phyloP scores from a whole-genome alignment of 1,139 yeast species.

The Spathaspora sp. region DNA sequence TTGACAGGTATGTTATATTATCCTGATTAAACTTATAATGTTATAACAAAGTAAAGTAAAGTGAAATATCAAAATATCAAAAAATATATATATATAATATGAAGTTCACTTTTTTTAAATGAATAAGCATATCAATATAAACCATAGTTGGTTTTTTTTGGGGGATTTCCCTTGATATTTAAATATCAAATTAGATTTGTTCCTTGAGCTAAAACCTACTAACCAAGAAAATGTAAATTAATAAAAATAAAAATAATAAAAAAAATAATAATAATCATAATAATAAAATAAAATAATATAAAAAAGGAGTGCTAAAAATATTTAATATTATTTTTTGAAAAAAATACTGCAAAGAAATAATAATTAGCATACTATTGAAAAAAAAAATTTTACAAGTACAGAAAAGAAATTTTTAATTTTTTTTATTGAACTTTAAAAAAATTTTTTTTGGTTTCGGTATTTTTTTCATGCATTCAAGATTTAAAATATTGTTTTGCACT shows the following conservation, averaged over 20 bases:
- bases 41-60: background rate
- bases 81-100: no score
- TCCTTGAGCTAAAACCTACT: background rate
- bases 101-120: no score
- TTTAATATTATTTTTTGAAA: background rate
- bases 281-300: no score
- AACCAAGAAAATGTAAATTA: background rate
- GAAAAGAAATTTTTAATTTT: background rate
- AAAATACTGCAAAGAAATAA: background rate
- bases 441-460: background rate
- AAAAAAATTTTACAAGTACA: no score
- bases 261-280: no score
- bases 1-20: no score
- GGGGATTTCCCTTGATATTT: constrained; percentile 1
- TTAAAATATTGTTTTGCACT: background rate
- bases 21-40: no score
- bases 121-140: constrained; percentile 1
- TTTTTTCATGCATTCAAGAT: background rate
- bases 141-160: no score
- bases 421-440: background rate
- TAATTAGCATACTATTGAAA: background rate
- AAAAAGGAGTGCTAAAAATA: background rate
- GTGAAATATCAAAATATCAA: background rate
- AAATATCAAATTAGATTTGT: constrained; percentile 1
- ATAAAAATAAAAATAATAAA: background rate